Base-by-base conservation (phyloP, 768 basidiomycete species). In the Collybia mongolica region DNA sequence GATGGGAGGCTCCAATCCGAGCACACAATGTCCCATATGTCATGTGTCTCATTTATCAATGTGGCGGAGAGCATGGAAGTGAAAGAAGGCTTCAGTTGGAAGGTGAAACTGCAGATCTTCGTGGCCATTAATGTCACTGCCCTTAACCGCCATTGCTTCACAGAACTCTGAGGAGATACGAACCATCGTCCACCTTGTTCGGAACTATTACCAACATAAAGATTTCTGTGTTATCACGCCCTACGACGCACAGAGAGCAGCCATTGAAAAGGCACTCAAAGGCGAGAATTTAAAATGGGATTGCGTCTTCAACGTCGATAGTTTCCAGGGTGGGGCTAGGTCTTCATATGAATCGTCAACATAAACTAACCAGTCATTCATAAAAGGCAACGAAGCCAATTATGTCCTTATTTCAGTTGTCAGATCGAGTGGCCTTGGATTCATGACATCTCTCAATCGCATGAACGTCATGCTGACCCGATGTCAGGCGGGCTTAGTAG, bases 381-480 rank as follows among this genome's bases (percentile, higher is more conserved):
- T 18, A 38, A 3, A 50, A 80, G 80, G 81, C 0, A 82, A 82
- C 51, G 81, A 82, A 62, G 72, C 66, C 5, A 68, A 74, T 29
- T 80, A 69, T 49, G 68, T 82, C 8, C 57, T 82, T 5, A 58
- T 83, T 1, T 81, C 80, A 4, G 65, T 74, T 17, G 79, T 81
- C 5, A 69, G 81, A 20, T 75, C 80, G 0, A 55, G 58, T 2
- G 40, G 46, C 11, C 65, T 72, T 3, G 81, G 81, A 0, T 83
- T 83, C 62, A 62, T 82, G 23, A 57, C 59, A 5, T 72, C 72
- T 1, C 39, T 54, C 20, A 68, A 76, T 15, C 69, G 81, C 28
- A 69, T 77, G 65, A 83, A 83, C 52, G 81, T 83, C 41, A 68
- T 80, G 69, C 68, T 81, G 6, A 73, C 81, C 11, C 65, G 81